Percentiles rank a stretch among this genome's conserved stretches.
These are phyloP conservation scores for Exidia glandulosa DNA, from an alignment of 768 basidiomycete genomes.

Conservation along the genomic window DNA sequence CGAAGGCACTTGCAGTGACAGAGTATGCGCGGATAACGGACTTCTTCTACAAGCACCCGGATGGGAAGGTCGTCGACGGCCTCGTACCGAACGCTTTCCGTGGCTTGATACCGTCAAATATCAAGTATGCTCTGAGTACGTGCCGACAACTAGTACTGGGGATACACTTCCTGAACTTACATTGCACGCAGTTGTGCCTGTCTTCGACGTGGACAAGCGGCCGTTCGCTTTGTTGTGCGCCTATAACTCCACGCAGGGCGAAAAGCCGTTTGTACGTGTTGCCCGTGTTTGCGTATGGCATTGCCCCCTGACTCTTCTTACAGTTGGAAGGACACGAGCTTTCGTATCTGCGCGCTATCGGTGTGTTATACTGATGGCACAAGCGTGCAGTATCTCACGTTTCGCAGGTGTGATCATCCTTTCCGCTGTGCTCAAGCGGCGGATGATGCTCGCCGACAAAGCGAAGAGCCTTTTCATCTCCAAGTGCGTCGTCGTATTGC, in stretches of 20 bases:
- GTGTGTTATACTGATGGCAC: constrained; percentile 23
- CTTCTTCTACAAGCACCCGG: constrained; percentile 70
- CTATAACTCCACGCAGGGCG: constrained; percentile 74
- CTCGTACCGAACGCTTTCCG: constrained; percentile 76
- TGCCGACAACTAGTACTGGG: constrained; percentile 3
- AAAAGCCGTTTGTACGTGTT: constrained; percentile 67
- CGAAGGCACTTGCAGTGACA: constrained; percentile 46
- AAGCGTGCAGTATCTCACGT: background rate
- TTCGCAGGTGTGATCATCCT: constrained; percentile 74
- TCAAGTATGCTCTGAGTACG: constrained; percentile 83
- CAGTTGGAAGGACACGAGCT: constrained; percentile 83
- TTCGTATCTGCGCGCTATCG: constrained; percentile 86
- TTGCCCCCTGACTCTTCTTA: background rate
- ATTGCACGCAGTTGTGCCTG: constrained; percentile 58
- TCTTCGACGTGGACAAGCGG: constrained; percentile 86
- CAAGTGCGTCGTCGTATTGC: constrained; percentile 41
- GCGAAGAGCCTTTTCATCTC: constrained; percentile 89
- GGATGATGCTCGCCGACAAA: constrained; percentile 92
- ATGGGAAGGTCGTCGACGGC: constrained; percentile 81
- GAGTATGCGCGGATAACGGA: constrained; percentile 67
- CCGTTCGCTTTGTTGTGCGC: constrained; percentile 87
- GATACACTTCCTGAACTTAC: constrained; percentile 3
- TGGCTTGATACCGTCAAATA: constrained; percentile 66
- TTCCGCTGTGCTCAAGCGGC: constrained; percentile 81
- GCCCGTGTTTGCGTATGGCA: background rate